Conservation (phyloP, 495 filamentous ascomycete genomes). For the Zalerion maritima region DNA sequence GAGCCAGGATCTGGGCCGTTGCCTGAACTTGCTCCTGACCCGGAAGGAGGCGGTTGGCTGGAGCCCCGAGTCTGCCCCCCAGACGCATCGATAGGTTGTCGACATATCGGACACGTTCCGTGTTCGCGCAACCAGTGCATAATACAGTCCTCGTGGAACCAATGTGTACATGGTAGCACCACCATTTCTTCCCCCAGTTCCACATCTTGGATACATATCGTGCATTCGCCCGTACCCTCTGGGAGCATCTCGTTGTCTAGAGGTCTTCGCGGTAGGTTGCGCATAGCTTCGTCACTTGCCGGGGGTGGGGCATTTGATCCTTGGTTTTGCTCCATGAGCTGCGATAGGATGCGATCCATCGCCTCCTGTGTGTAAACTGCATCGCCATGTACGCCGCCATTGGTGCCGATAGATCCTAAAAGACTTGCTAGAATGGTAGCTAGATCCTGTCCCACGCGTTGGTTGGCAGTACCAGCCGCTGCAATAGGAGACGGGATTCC, state of each 20-base stretch:
- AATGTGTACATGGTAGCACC: slow-evolving; percentile 75
- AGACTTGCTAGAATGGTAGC: slow-evolving; percentile 41
- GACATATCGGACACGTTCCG: slow-evolving; percentile 82
- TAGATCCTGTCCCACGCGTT: slow-evolving; percentile 29
- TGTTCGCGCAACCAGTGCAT: slow-evolving; percentile 71
- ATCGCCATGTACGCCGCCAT: slow-evolving; percentile 50
- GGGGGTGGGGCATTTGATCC: slow-evolving; percentile 69
- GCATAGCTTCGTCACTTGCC: slow-evolving; percentile 60
- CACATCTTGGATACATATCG: slow-evolving; percentile 86
- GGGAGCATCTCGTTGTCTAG: slow-evolving; percentile 50
- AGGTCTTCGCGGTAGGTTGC: slow-evolving; percentile 51
- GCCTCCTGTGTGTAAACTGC: slow-evolving; percentile 88
- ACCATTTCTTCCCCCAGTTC: slow-evolving; percentile 60
- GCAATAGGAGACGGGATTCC: neutral
- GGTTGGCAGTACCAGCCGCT: slow-evolving; percentile 4
- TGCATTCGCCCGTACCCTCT: slow-evolving; percentile 57
- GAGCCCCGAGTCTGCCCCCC: too few species aligned
- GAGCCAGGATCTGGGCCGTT: too few species aligned
- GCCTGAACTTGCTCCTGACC: too few species aligned
- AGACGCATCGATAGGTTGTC: slow-evolving; percentile 52
- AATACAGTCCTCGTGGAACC: slow-evolving; percentile 75
- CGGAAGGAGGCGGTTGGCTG: too few species aligned
- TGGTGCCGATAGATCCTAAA: too few species aligned
- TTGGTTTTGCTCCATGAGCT: slow-evolving; percentile 69
- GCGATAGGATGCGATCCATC: slow-evolving; percentile 73